These are phyloP conservation scores for Quercus tomentella DNA, from an alignment of 331 rosid species.

Conservation along the genomic window DNA sequence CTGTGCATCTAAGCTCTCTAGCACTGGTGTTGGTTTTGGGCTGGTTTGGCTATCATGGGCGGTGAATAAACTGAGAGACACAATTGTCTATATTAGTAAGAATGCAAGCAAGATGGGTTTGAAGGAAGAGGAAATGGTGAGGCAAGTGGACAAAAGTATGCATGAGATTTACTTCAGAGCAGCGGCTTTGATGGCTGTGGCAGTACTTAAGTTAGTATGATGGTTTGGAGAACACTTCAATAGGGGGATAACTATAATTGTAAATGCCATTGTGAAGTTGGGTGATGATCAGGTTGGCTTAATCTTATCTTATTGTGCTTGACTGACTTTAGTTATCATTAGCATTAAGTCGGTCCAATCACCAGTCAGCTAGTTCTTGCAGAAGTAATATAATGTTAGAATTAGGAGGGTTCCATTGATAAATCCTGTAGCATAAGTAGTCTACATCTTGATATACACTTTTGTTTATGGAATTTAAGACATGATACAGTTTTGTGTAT, in stretches of 20 bases:
- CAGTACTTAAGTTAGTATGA: slow-evolving; percentile 64
- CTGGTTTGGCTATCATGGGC: slow-evolving; percentile 86
- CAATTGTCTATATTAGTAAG: slow-evolving; percentile 45
- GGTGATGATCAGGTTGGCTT: slow-evolving; percentile 23
- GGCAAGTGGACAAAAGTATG: slow-evolving; percentile 53
- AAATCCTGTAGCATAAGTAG: not conserved
- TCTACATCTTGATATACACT: not conserved
- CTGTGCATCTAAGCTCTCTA: slow-evolving; percentile 48
- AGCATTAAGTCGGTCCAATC: slow-evolving; percentile 4
- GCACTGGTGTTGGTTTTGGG: slow-evolving; percentile 62
- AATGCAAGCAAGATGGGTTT: slow-evolving; percentile 46
- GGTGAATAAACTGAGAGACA: slow-evolving; percentile 59
- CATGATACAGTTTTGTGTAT: not conserved
- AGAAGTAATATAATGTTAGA: not conserved
- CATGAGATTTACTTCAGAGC: slow-evolving; percentile 58
- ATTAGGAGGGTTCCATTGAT: not conserved
- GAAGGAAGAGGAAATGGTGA: slow-evolving; percentile 60
- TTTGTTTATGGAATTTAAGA: not conserved
- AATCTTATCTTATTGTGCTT: slow-evolving; percentile 6
- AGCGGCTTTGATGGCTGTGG: slow-evolving; percentile 58
- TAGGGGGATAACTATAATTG: not conserved
- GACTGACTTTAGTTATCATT: slow-evolving; percentile 10
- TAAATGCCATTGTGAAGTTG: slow-evolving; percentile 13
- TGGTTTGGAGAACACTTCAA: slow-evolving; percentile 6
- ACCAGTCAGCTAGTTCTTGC: slow-evolving; percentile 10